These are phyloP conservation scores for Arthrobotrys conoides DNA, from an alignment of 2,329 filamentous ascomycete genomes.

Conservation along the genomic window DNA sequence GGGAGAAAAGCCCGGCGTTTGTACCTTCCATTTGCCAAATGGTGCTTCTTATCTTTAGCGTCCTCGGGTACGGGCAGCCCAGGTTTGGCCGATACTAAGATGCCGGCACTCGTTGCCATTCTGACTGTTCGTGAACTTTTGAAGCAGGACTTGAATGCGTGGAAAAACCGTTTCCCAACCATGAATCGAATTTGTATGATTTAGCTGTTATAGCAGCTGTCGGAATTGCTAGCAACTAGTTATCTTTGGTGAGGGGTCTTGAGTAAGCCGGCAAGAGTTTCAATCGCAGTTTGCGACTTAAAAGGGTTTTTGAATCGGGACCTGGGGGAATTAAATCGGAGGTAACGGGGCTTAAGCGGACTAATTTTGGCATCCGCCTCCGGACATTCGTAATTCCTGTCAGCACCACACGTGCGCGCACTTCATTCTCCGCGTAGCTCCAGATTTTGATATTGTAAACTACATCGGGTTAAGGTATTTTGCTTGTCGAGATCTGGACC, in stretches of 20 bases:
- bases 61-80: conserved; percentile 57
- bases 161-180: conserved; percentile 48
- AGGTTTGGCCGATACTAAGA: conserved; percentile 42
- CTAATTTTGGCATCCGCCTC: conserved; percentile 32
- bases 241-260: conserved; percentile 13
- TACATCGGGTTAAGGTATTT: not conserved
- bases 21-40: conserved; percentile 58
- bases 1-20: not conserved
- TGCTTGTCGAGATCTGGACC: not conserved
- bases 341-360: conserved; percentile 55
- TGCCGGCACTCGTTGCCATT: conserved; percentile 46
- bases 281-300: conserved; percentile 21
- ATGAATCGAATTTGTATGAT: conserved; percentile 23
- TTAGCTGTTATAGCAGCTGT: not conserved
- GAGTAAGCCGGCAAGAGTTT: conserved; percentile 18
- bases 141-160: conserved; percentile 53
- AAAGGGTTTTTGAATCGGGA: conserved; percentile 16
- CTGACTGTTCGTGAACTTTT: conserved; percentile 24
- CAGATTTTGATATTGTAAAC: conserved; percentile 16
- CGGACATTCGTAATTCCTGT: conserved; percentile 29
- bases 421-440: not conserved
- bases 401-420: conserved; percentile 18
- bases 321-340: conserved; percentile 25
- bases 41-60: conserved; percentile 55
- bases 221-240: not conserved